Evolutionary conservation across 169 alveolate species (phyloP).

Genomic region (Babesia divergens): DNA sequence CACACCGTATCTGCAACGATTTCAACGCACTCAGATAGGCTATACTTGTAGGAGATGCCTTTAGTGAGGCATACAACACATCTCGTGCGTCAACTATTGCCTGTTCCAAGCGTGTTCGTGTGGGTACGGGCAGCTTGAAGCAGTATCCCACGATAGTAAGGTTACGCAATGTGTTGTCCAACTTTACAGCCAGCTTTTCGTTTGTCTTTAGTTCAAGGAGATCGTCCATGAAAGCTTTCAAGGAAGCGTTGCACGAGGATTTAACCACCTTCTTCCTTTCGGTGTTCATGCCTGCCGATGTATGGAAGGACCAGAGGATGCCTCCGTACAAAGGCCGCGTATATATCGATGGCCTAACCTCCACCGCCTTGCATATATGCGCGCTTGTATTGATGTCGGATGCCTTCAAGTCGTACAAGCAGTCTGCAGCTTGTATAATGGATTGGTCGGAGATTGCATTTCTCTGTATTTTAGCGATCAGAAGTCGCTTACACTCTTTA

Average conservation of each 20-base stretch:
- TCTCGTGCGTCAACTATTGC: constrained; percentile 35
- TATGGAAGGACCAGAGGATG: constrained; percentile 43
- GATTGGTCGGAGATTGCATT: constrained; percentile 35
- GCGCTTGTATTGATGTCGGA: constrained; percentile 3
- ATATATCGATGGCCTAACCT: constrained; percentile 15
- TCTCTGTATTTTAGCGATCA: neutral
- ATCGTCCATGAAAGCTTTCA: constrained; percentile 17
- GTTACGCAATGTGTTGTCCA: constrained; percentile 5
- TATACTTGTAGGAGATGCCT: neutral
- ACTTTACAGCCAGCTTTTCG: neutral
- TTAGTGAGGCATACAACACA: neutral
- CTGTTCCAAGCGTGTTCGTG: constrained; percentile 38
- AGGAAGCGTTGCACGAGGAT: constrained; percentile 38
- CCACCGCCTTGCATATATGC: constrained; percentile 31
- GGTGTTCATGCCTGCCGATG: neutral
- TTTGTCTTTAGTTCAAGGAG: constrained; percentile 13
- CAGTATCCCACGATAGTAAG: constrained; percentile 47
- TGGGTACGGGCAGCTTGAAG: constrained; percentile 26
- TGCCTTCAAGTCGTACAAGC: constrained; percentile 54
- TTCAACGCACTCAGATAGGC: neutral
- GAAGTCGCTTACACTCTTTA: constrained; percentile 16
- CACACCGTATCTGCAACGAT: constrained; percentile 12
- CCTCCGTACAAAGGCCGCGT: constrained; percentile 35
- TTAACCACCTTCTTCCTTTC: constrained; percentile 37
- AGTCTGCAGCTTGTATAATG: constrained; percentile 43